A percentile compares a stretch with the other conserved stretches of the same genome.
These are phyloP conservation scores for Diaporthe aspalathi DNA, from an alignment of 2,329 filamentous ascomycete species.

Conservation along the genomic window DNA sequence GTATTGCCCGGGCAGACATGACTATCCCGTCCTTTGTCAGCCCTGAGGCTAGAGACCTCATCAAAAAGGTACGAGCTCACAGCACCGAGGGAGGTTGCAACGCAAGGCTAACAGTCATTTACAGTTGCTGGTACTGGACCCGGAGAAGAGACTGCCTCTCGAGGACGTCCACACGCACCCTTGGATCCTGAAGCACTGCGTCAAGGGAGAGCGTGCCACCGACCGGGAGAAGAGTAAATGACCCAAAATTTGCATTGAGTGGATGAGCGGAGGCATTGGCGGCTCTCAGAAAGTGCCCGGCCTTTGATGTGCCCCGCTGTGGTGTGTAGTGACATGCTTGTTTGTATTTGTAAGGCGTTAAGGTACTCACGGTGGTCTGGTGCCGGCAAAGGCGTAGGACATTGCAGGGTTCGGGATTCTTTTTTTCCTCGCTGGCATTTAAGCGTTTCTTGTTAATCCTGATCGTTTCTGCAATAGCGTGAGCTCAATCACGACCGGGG, in stretches of 20 bases:
- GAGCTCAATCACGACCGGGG: not conserved
- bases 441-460: conserved; percentile 30
- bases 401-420: not conserved
- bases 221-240: conserved; percentile 60
- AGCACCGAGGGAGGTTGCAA: too few relatives aligned
- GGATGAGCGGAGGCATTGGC: not conserved
- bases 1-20: conserved; percentile 92
- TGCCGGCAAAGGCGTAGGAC: conserved; percentile 22
- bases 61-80: conserved; percentile 78
- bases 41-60: conserved; percentile 88
- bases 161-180: conserved; percentile 91
- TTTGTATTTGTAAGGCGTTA: conserved; percentile 37
- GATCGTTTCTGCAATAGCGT: not conserved
- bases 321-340: conserved; percentile 25
- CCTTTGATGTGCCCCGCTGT: not conserved
- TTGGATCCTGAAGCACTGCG: conserved; percentile 97
- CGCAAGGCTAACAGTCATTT: conserved; percentile 38
- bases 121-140: conserved; percentile 88
- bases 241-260: conserved; percentile 33
- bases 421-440: conserved; percentile 29
- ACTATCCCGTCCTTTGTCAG: conserved; percentile 91
- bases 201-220: conserved; percentile 67
- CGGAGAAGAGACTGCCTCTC: conserved; percentile 90
- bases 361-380: conserved; percentile 23
- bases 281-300: not conserved